Percentiles rank a stretch among this genome's conserved stretches.
Conservation (phyloP, 192 early-diverging fungal species). For the Mortierella alpina region DNA sequence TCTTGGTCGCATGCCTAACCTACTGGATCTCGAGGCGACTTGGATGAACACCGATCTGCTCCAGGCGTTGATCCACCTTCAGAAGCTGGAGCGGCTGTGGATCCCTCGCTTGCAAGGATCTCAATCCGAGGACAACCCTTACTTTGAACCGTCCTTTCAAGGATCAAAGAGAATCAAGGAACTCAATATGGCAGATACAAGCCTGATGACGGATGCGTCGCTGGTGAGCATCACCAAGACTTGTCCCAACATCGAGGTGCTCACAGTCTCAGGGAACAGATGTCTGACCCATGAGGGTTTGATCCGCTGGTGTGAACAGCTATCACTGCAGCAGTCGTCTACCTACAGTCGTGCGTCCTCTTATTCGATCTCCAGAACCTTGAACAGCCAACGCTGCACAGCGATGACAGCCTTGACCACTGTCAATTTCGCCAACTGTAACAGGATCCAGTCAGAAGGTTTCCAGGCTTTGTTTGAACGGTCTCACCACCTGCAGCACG, state of each 20-base stretch:
- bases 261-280: slow-evolving; percentile 18
- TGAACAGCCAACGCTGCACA: background rate
- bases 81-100: slow-evolving; percentile 31
- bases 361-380: background rate
- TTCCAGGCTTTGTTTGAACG: slow-evolving; percentile 25
- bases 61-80: slow-evolving; percentile 20
- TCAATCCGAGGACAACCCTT: slow-evolving; percentile 24
- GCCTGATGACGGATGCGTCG: slow-evolving; percentile 13
- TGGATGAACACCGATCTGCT: slow-evolving; percentile 43
- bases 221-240: slow-evolving; percentile 25
- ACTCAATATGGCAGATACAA: slow-evolving; percentile 26
- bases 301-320: slow-evolving; percentile 25
- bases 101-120: slow-evolving; percentile 35
- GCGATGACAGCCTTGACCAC: slow-evolving; percentile 19
- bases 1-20: slow-evolving; percentile 22
- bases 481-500: slow-evolving; percentile 2
- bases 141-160: slow-evolving; percentile 22
- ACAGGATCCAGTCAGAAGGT: slow-evolving; percentile 16
- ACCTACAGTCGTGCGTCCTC: background rate
- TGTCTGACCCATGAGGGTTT: slow-evolving; percentile 27
- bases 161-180: slow-evolving; percentile 17
- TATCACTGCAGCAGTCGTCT: background rate
- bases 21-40: slow-evolving; percentile 21
- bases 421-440: slow-evolving; percentile 34
- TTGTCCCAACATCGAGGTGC: slow-evolving; percentile 17